Evolutionary conservation across 108 stramenopile species (phyloP).

Genomic region (Schizochytrium sp.): DNA sequence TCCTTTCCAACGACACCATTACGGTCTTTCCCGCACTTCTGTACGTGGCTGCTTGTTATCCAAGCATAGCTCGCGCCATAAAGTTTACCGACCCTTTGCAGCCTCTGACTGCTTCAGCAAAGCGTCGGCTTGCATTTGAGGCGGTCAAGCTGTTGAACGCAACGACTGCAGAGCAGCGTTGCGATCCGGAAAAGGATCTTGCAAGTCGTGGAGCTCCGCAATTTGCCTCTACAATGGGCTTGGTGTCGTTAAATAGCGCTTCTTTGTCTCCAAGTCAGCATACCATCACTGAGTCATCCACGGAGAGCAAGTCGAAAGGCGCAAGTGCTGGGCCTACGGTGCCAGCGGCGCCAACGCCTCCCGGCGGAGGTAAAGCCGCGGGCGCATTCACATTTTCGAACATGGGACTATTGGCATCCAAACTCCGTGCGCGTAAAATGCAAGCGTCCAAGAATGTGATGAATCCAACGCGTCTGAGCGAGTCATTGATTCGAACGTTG

Average conservation of each 20-base stretch:
- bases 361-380: too few relatives aligned
- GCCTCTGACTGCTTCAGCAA: not conserved
- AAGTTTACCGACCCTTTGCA: not conserved
- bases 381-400: not conserved
- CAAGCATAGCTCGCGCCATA: not conserved
- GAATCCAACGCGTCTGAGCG: not conserved
- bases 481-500: not conserved
- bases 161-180: not conserved
- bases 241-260: not conserved
- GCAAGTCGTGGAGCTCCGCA: not conserved
- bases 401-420: not conserved
- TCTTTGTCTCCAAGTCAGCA: not conserved
- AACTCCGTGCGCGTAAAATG: not conserved
- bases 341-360: too few relatives aligned
- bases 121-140: not conserved
- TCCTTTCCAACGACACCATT: not conserved
- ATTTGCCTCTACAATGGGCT: not conserved
- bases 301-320: too few relatives aligned
- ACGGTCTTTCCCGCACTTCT: not conserved
- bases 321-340: too few relatives aligned
- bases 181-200: not conserved
- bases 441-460: not conserved
- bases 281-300: too few relatives aligned
- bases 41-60: not conserved
- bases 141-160: not conserved